phyloP scores from a whole-genome alignment of 2,329 filamentous ascomycete species.

The Cladosporium sp. region DNA sequence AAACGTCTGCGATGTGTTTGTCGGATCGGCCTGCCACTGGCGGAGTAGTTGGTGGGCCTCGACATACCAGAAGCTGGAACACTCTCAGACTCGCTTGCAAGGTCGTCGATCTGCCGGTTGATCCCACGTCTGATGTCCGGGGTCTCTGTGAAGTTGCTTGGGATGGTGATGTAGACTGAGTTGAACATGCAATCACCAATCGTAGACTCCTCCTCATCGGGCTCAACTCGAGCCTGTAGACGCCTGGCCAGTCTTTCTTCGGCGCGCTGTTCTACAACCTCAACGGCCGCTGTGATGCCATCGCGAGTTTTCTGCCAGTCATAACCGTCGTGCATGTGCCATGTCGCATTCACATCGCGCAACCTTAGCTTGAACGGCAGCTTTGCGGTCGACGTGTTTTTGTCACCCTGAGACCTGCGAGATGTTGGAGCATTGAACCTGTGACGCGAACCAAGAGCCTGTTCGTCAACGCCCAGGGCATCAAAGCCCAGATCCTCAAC shows the following conservation, averaged over 20 bases:
- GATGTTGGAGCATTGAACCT: conserved; percentile 36
- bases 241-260: conserved; percentile 68
- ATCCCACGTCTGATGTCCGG: conserved; percentile 79
- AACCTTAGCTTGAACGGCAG: conserved; percentile 71
- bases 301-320: conserved; percentile 91
- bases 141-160: conserved; percentile 75
- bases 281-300: conserved; percentile 82
- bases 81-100: conserved; percentile 85
- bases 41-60: conserved; percentile 55
- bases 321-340: conserved; percentile 97
- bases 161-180: conserved; percentile 95
- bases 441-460: conserved; percentile 33
- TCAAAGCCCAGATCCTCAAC: conserved; percentile 40
- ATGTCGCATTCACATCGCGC: conserved; percentile 88
- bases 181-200: conserved; percentile 98
- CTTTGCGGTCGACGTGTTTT: conserved; percentile 3
- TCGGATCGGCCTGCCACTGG: conserved; percentile 32
- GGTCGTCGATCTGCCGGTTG: conserved; percentile 84
- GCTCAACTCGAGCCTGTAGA: conserved; percentile 54
- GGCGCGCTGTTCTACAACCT: conserved; percentile 81
- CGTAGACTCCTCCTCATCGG: conserved; percentile 77
- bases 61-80: conserved; percentile 70
- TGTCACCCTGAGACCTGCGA: background rate
- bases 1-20: conserved; percentile 49
- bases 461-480: conserved; percentile 32